These are phyloP conservation scores for Scutellaria minor DNA, from an alignment of 257 asterid species.

Conservation along the genomic window DNA sequence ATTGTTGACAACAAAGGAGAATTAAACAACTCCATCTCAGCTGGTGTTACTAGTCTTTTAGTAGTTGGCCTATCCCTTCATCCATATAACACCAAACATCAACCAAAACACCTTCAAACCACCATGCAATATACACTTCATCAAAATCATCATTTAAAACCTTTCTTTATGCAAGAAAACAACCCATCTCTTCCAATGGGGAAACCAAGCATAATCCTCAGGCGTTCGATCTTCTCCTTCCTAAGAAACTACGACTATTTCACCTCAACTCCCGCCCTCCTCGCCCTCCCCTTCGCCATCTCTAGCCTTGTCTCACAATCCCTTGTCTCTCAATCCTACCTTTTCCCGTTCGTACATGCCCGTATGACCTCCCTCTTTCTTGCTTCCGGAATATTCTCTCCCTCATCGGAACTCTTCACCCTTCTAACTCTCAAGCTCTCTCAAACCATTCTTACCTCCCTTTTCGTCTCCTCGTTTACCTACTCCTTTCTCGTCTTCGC, in stretches of 20 bases:
- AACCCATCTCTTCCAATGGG: constrained; percentile 46
- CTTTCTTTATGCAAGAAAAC: background rate
- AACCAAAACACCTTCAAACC: constrained; percentile 20
- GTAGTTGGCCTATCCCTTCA: constrained; percentile 47
- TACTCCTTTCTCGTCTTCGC: constrained; percentile 66
- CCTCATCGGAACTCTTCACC: constrained; percentile 52
- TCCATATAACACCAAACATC: constrained; percentile 36
- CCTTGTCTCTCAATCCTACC: constrained; percentile 44
- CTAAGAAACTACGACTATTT: constrained; percentile 64
- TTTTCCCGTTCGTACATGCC: constrained; percentile 40
- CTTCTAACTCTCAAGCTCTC: constrained; percentile 66
- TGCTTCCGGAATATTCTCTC: constrained; percentile 68
- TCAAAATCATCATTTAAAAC: constrained; percentile 20
- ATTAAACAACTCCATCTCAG: constrained; percentile 42
- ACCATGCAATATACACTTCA: constrained; percentile 21
- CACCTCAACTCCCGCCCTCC: constrained; percentile 61
- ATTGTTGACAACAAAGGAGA: constrained; percentile 42
- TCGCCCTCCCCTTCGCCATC: constrained; percentile 73
- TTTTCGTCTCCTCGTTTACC: constrained; percentile 42
- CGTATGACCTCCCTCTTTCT: constrained; percentile 57
- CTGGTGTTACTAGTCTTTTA: constrained; percentile 28
- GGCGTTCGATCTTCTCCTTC: constrained; percentile 70
- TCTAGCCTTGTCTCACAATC: constrained; percentile 61
- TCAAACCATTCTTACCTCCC: constrained; percentile 46
- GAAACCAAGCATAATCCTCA: constrained; percentile 50